Percentiles rank a stretch among this genome's conserved stretches.
Conservation (phyloP, 2,329 filamentous ascomycete genomes). For the Pestalotiopsis sp. region DNA sequence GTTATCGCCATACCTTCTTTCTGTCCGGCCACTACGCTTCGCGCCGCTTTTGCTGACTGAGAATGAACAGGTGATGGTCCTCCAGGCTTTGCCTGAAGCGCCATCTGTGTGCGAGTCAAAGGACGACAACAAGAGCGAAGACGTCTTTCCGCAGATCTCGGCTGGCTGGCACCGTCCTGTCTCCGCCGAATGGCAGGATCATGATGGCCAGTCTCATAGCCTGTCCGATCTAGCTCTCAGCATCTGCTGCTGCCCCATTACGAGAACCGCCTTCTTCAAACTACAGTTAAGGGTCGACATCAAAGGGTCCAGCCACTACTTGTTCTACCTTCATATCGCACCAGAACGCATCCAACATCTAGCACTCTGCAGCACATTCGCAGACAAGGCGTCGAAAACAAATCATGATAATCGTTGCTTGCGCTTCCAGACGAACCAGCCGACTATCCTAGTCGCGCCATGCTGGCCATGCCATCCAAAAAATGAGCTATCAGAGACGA, state of each 20-base stretch:
- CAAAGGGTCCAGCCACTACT: constrained; percentile 9
- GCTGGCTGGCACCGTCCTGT: constrained; percentile 5
- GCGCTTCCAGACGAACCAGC: not conserved
- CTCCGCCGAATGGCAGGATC: constrained; percentile 1
- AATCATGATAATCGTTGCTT: not conserved
- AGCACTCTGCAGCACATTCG: not conserved
- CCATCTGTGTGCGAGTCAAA: not conserved
- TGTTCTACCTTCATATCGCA: constrained; percentile 4
- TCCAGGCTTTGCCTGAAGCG: constrained; percentile 1
- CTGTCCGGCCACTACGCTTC: not conserved
- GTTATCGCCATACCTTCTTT: constrained; percentile 1
- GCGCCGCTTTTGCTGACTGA: constrained; percentile 2
- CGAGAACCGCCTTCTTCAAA: constrained; percentile 4
- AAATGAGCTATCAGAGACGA: not conserved
- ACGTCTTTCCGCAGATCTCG: not conserved
- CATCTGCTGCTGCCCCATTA: not conserved
- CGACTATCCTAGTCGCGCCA: not conserved
- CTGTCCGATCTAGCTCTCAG: constrained; percentile 5
- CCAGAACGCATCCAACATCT: not conserved
- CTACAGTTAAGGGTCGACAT: constrained; percentile 2
- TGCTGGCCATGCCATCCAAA: constrained; percentile 4
- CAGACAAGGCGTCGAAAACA: not conserved
- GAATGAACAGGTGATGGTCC: constrained; percentile 5
- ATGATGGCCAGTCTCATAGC: not conserved
- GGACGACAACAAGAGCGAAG: not conserved